phyloP scores from a whole-genome alignment of 2,329 filamentous ascomycete genomes.

The Setomelanomma holmii region DNA sequence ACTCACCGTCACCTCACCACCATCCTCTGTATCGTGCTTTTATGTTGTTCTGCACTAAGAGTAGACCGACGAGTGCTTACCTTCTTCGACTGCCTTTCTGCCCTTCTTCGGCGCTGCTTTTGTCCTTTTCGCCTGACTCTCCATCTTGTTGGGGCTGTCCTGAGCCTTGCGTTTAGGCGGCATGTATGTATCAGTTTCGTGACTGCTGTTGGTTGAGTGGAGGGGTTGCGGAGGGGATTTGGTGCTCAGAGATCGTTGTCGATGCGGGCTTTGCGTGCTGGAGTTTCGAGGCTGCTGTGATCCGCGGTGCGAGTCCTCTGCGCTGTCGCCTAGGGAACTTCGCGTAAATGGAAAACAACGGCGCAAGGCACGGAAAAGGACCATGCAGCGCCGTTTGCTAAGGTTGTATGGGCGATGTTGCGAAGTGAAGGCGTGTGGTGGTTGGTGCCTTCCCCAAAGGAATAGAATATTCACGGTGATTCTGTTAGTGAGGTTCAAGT shows the following conservation, averaged over 20 bases:
- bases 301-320: not conserved
- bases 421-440: not conserved
- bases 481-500: not conserved
- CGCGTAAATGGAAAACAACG: not conserved
- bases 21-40: not conserved
- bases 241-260: not conserved
- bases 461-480: not conserved
- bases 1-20: not conserved
- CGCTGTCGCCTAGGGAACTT: not conserved
- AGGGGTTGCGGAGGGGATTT: not conserved
- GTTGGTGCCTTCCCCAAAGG: not conserved
- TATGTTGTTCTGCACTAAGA: not conserved
- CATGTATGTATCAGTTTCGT: not conserved
- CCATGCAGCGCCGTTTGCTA: not conserved
- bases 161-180: conserved; percentile 2
- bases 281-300: not conserved
- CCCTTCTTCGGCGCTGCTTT: not conserved
- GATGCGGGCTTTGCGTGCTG: not conserved
- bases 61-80: not conserved
- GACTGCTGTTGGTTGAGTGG: not conserved
- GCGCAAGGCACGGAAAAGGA: not conserved
- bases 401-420: not conserved
- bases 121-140: not conserved
- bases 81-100: not conserved
- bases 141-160: not conserved